phyloP scores from a whole-genome alignment of 2,329 filamentous ascomycete species.

The Bretziella fagacearum region DNA sequence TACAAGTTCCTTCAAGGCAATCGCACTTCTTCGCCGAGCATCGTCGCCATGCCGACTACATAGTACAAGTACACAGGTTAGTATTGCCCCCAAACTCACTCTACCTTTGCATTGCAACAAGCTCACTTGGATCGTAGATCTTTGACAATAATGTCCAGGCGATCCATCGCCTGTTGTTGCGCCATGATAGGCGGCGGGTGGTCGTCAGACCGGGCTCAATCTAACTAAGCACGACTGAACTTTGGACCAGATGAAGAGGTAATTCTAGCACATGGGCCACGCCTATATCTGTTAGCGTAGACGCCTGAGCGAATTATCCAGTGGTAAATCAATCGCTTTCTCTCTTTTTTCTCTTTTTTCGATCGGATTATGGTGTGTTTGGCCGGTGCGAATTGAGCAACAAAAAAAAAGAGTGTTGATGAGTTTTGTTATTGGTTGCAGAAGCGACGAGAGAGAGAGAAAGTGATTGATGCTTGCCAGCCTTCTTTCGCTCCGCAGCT shows the following conservation, averaged over 20 bases:
- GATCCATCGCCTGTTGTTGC: conserved; percentile 31
- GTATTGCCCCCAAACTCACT: not conserved
- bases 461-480: not conserved
- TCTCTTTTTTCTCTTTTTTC: too few species aligned
- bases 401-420: too few species aligned
- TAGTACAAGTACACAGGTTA: conserved; percentile 2
- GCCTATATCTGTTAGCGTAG: conserved; percentile 5
- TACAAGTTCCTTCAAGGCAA: conserved; percentile 38
- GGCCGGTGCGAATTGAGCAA: too few species aligned
- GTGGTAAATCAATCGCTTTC: too few species aligned
- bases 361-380: too few species aligned
- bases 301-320: conserved; percentile 1
- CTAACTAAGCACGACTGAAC: conserved; percentile 6
- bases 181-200: conserved; percentile 13
- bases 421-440: too few species aligned
- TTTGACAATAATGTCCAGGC: conserved; percentile 36
- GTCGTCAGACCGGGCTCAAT: conserved; percentile 8
- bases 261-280: conserved; percentile 5
- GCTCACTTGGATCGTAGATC: conserved; percentile 40
- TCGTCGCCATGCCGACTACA: conserved; percentile 25
- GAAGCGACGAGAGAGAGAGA: too few species aligned
- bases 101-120: not conserved
- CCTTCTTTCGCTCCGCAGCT: not conserved
- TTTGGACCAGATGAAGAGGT: not conserved
- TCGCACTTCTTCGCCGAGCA: conserved; percentile 34